Conservation (phyloP, 2,329 filamentous ascomycete species). For the Xylariaceae sp. region DNA sequence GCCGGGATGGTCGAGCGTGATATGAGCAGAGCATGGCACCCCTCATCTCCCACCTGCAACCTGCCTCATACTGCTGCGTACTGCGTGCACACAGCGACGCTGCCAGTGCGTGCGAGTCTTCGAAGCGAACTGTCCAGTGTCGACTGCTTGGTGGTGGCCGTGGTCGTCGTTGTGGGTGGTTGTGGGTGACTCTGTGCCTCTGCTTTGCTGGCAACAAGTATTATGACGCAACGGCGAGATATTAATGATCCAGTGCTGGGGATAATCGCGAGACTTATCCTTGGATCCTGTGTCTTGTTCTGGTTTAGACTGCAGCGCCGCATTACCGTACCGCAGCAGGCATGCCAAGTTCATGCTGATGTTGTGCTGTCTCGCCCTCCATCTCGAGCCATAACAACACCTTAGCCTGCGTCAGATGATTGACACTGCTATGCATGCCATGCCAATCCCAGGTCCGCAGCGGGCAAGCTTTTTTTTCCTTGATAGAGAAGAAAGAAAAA, state of each 20-base stretch:
- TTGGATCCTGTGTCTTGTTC: constrained; percentile 5
- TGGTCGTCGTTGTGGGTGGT: not conserved
- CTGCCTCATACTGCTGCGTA: not conserved
- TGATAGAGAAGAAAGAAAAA: not conserved
- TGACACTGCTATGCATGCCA: constrained; percentile 14
- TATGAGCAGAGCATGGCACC: not conserved
- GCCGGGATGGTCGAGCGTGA: constrained; percentile 5
- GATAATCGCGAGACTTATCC: not conserved
- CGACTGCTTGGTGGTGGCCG: constrained; percentile 3
- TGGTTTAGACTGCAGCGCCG: constrained; percentile 3
- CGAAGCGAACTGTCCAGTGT: constrained; percentile 1
- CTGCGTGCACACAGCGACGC: not conserved
- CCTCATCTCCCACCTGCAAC: constrained; percentile 15
- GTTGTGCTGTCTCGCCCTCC: constrained; percentile 18
- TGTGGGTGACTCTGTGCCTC: not conserved
- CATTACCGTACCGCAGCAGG: constrained; percentile 1
- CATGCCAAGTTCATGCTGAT: constrained; percentile 8
- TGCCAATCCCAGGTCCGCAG: constrained; percentile 6
- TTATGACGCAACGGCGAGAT: constrained; percentile 1
- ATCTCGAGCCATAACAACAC: constrained; percentile 10
- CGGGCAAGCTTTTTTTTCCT: constrained; percentile 4
- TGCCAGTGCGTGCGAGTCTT: constrained; percentile 1
- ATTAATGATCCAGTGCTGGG: constrained; percentile 5
- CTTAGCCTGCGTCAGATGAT: constrained; percentile 11
- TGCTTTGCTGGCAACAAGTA: constrained; percentile 18